These are phyloP conservation scores for Tarenaya hassleriana DNA, from an alignment of 345 rosid genomes.

Conservation along the genomic window DNA sequence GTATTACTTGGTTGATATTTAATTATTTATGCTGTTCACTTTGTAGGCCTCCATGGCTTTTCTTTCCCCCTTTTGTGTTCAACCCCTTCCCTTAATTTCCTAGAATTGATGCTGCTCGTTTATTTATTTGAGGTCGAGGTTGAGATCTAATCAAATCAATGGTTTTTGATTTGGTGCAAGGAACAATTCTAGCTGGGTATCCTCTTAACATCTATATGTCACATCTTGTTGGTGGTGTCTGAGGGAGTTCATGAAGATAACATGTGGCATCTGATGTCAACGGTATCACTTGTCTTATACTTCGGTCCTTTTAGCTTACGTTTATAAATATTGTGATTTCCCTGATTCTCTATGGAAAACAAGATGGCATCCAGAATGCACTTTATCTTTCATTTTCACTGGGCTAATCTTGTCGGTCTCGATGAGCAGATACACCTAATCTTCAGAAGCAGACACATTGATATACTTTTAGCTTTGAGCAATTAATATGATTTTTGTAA, in stretches of 20 bases:
- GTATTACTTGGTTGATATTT: neutral
- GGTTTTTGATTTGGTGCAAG: constrained; percentile 42
- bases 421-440: too few species aligned
- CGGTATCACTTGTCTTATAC: constrained; percentile 37
- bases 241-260: constrained; percentile 65
- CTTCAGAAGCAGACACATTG: too few species aligned
- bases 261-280: constrained; percentile 59
- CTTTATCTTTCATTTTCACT: too few species aligned
- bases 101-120: neutral
- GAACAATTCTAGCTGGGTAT: constrained; percentile 66
- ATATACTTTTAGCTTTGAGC: too few species aligned
- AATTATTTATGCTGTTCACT: constrained; percentile 1
- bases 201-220: constrained; percentile 72
- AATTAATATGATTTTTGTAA: too few species aligned
- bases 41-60: neutral
- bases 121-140: constrained; percentile 10
- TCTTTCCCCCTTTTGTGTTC: constrained; percentile 1
- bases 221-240: constrained; percentile 68
- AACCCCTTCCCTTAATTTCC: neutral
- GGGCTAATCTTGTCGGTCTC: too few species aligned
- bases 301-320: neutral
- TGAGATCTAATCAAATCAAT: constrained; percentile 26
- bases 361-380: neutral
- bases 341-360: constrained; percentile 5
- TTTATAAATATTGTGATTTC: neutral